Percentiles rank a stretch among this genome's conserved stretches.
These are phyloP conservation scores for Apiospora hydei DNA, from an alignment of 2,329 filamentous ascomycete species.

Conservation along the genomic window DNA sequence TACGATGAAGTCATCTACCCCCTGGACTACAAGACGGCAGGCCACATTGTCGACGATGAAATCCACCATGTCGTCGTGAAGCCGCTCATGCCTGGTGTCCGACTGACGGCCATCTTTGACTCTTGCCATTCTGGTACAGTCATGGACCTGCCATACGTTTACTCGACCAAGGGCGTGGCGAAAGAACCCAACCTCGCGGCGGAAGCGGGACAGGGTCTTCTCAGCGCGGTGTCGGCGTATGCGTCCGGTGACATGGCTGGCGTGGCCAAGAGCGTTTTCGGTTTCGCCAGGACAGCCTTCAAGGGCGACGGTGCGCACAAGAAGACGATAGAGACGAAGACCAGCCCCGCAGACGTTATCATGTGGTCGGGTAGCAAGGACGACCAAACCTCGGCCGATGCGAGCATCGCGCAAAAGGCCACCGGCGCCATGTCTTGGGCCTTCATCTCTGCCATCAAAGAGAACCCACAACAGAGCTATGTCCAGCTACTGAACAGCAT, in stretches of 20 bases:
- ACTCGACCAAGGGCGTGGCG: constrained; percentile 72
- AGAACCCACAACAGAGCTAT: constrained; percentile 98
- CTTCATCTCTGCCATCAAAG: constrained; percentile 90
- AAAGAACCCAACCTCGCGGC: constrained; percentile 74
- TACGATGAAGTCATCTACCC: constrained; percentile 87
- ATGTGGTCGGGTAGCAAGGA: constrained; percentile 99
- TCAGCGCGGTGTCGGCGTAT: constrained; percentile 66
- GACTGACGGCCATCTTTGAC: constrained; percentile 69
- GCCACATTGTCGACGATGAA: constrained; percentile 84
- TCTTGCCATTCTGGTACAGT: constrained; percentile 73
- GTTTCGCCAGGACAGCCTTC: constrained; percentile 89
- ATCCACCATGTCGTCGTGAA: constrained; percentile 78
- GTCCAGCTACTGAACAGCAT: constrained; percentile 97
- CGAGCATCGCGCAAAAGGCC: constrained; percentile 87
- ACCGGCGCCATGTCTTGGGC: constrained; percentile 99
- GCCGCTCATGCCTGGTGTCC: constrained; percentile 62
- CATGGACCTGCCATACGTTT: constrained; percentile 72
- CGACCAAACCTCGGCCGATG: constrained; percentile 93
- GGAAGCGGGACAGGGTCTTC: constrained; percentile 70
- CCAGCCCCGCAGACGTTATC: constrained; percentile 91
- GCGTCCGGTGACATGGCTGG: constrained; percentile 78
- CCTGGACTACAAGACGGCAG: constrained; percentile 79
- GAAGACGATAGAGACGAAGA: constrained; percentile 85
- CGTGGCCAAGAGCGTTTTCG: constrained; percentile 81
- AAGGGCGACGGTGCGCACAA: constrained; percentile 82